A percentile compares a stretch with the other conserved stretches of the same genome.
phyloP scores from a whole-genome alignment of 2,329 filamentous ascomycete species.

The Intubia oerlemansii region DNA sequence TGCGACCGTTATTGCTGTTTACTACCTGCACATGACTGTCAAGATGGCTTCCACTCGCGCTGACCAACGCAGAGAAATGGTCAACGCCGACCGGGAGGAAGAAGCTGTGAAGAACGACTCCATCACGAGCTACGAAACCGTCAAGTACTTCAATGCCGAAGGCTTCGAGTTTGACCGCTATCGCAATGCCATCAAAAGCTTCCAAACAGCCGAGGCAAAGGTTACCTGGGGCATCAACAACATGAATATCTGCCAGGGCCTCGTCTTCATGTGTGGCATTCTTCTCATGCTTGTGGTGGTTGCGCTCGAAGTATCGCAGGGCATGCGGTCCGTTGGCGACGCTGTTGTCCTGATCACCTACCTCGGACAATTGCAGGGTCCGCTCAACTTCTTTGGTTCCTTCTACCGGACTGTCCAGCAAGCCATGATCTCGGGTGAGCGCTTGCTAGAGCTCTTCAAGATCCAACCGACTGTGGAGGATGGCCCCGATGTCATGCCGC shows the following conservation, averaged over 20 bases:
- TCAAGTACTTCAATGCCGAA: slow-evolving; percentile 80
- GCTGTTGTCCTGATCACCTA: slow-evolving; percentile 59
- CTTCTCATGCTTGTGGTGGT: slow-evolving; percentile 51
- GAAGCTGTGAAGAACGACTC: slow-evolving; percentile 98
- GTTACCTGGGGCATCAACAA: slow-evolving; percentile 57
- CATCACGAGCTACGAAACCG: slow-evolving; percentile 93
- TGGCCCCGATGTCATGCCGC: slow-evolving; percentile 35
- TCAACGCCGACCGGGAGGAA: slow-evolving; percentile 83
- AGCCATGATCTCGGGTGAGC: slow-evolving; percentile 91
- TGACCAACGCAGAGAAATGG: slow-evolving; percentile 80
- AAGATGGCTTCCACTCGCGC: slow-evolving; percentile 87
- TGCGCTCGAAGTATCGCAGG: slow-evolving; percentile 54
- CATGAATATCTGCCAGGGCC: slow-evolving; percentile 64
- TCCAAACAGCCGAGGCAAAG: slow-evolving; percentile 53
- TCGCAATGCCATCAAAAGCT: slow-evolving; percentile 44
- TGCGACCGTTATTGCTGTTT: slow-evolving; percentile 77
- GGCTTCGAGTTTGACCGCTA: slow-evolving; percentile 59
- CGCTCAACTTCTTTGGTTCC: slow-evolving; percentile 74
- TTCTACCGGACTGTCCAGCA: slow-evolving; percentile 95
- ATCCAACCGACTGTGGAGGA: slow-evolving; percentile 86
- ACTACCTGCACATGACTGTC: slow-evolving; percentile 91
- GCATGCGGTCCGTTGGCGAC: slow-evolving; percentile 41
- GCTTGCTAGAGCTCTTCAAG: slow-evolving; percentile 88
- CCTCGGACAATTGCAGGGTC: slow-evolving; percentile 58
- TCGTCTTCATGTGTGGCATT: slow-evolving; percentile 60